Evolutionary conservation across 2,329 filamentous ascomycete species (phyloP), one percentile per base, ranked within the genome.

Genomic region (Trichoderma harzianum): DNA sequence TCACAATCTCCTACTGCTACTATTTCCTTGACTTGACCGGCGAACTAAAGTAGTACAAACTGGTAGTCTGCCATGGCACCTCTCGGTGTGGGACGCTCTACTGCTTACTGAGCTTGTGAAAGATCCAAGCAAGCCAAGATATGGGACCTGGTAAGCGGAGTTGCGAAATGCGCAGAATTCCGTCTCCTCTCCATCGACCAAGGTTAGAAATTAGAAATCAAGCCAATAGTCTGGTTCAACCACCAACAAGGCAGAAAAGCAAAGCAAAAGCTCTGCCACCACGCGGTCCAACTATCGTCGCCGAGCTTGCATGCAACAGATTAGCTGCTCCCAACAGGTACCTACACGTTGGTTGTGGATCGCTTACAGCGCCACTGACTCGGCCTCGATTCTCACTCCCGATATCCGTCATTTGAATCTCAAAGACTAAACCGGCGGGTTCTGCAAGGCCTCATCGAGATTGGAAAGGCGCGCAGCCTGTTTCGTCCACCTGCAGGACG

Each of bases 401-500:
- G 67, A 69, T 62, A 53, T 62, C 67, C 57, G 28, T 61, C 39
- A 61, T 62, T 69, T 47, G 18, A 61, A 58, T 69, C 55, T 62
- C 18, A 61, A 51, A 69, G 53, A 61, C 67, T 69, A 62, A 53
- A n/a, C 10, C 39, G 16, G 65, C 39, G 65, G 65, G 39, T 39
- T 28, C 39, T 53, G 36, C 14, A 47, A 39, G 57, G 67, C 43
- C n/a, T 28, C 60, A 36, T 69, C 57, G 14, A 62, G 57, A 69
- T 62, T 36, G 57, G 67, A 43, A 69, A 69, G 57, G 36, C 39
- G 57, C 61, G 55, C 67, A 62, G 55, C 67, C 57, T 26, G 39
- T 62, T 69, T 62, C 39, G 67, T 69, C 67, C 30, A 53, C 67
- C 30, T 69, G 67, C 67, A 69, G 67, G 57, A 62, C 14, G 39